Percentiles rank a stretch among this genome's conserved stretches.
Evolutionary conservation across 2,329 filamentous ascomycete species (phyloP).

Genomic region (Dactylonectria estremocensis): DNA sequence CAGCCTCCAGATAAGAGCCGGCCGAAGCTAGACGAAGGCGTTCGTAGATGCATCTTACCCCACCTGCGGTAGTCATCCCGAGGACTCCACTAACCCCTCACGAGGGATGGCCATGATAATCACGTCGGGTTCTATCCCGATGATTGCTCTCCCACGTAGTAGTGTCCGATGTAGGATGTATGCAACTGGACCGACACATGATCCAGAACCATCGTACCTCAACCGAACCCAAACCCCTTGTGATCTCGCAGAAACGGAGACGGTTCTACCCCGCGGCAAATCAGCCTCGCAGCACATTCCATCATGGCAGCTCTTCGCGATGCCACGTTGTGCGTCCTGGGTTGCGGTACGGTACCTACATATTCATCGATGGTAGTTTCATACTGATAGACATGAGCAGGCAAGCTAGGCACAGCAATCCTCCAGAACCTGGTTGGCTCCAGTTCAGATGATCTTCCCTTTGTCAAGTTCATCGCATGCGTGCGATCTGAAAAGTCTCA

Average conservation of each 20-base stretch:
- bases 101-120: neutral
- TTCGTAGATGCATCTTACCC: conserved; percentile 3
- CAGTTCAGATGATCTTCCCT: conserved; percentile 34
- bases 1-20: neutral
- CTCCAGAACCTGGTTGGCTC: conserved; percentile 42
- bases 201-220: neutral
- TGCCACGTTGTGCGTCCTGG: conserved; percentile 46
- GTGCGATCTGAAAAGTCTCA: conserved; percentile 49
- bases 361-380: neutral
- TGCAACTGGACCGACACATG: neutral
- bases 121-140: neutral
- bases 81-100: neutral
- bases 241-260: neutral
- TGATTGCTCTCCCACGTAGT: too few species aligned
- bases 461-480: conserved; percentile 48
- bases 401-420: conserved; percentile 52
- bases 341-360: conserved; percentile 34
- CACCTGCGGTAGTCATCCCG: conserved; percentile 1
- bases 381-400: conserved; percentile 31
- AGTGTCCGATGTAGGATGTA: neutral
- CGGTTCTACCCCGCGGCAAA: neutral
- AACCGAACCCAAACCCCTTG: neutral
- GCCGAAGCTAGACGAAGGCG: neutral
- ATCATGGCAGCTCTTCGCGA: conserved; percentile 37
- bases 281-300: neutral